Base-by-base conservation (phyloP, 768 basidiomycete species). In the Suillus decipiens region DNA sequence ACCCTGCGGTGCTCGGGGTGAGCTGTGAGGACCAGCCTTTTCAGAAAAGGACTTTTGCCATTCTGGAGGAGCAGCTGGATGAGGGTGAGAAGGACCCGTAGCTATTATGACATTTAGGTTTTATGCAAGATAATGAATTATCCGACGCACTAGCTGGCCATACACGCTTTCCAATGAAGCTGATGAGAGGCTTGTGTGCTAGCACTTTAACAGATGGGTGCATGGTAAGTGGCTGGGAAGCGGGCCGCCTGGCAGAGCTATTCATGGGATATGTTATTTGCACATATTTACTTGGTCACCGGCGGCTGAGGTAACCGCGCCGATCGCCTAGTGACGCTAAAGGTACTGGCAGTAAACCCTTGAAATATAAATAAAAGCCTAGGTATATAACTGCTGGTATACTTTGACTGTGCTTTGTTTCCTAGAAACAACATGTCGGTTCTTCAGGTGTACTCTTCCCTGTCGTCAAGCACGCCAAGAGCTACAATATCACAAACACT, bases 61-160 rank as follows among this genome's bases (percentile, higher is more conserved):
- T 68, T 89, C 87, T 64, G 79, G 73, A n/a, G 89, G 88, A 17
- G 89, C 88, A 59, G 84, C 82, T 3, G 89, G 90, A 71, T 92
- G 89, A 14, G 86, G 78, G 64, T 82, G 84, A 36, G 76, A 71
- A 1, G 81, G 78, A 61, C 76, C 69, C 11, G 69, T 65, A 41
- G 79, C 81, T 71, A 75, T 68, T 77, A 55, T 1, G 8, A 14
- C 7, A 55, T 53, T 43, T 63, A 59, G 53, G 28, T 64, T 5
- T 34, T 57, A 67, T 34, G 51, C 31, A 12, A 34, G 14, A 61
- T 14, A 24, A 28, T 9, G 31, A 50, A 36, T 22, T 12, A 12
- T 15, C 59, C 53, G 24, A 64, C 82, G 64, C 63, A 85, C 84
- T 68, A 22, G 77, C 76, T 12, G 85, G 82, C 77, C 80, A 82